Conservation (phyloP, 139 green algal species). For the Haematococcus sp. region DNA sequence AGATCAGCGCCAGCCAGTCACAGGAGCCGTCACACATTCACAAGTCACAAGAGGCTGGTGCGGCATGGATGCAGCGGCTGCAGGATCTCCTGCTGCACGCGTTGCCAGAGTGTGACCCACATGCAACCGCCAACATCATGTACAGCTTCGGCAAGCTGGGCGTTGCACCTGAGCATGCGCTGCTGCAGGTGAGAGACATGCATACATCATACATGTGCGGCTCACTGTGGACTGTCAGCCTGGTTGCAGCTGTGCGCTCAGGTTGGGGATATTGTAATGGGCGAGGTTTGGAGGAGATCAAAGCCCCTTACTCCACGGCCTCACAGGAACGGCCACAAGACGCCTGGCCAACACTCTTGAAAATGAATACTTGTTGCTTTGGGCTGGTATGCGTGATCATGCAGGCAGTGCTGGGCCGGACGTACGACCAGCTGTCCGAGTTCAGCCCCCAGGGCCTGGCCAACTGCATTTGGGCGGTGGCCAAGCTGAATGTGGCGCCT, state of each 20-base stretch:
- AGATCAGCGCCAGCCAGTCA: not conserved
- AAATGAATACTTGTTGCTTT: too few species aligned
- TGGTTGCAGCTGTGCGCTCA: too few species aligned
- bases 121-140: not conserved
- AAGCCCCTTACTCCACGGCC: too few species aligned
- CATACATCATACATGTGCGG: too few species aligned
- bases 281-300: too few species aligned
- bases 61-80: not conserved
- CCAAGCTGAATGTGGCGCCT: not conserved
- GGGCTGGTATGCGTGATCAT: too few species aligned
- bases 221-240: too few species aligned
- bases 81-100: not conserved
- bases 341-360: too few species aligned
- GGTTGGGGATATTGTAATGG: too few species aligned
- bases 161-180: not conserved
- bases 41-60: not conserved
- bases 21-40: not conserved
- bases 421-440: too few species aligned
- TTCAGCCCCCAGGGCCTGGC: constrained; percentile 5
- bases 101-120: not conserved
- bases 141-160: constrained; percentile 10
- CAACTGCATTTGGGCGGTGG: constrained; percentile 6
- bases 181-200: constrained; percentile 1
- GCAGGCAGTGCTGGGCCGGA: too few species aligned
- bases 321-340: too few species aligned